Evolutionary conservation across 163 green algal species (phyloP), one percentile per base, ranked within the genome.

Genomic region (Smithsoniella earleae): DNA sequence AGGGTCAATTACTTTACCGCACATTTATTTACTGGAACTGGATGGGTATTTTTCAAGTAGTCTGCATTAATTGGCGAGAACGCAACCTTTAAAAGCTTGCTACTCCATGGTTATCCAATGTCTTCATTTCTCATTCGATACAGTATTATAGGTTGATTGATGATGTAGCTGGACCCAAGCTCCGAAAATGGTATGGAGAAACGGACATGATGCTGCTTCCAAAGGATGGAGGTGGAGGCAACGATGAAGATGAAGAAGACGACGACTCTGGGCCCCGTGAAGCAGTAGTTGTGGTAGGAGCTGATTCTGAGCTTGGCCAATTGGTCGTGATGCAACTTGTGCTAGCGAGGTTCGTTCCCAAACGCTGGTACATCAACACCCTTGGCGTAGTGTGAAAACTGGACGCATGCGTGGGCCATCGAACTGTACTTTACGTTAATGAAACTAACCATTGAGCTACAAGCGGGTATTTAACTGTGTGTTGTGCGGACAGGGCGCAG

Each of bases 111-210:
- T n/a, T n/a, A n/a, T n/a, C n/a, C n/a, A n/a, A n/a, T n/a, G n/a
- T n/a, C n/a, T n/a, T n/a, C n/a, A n/a, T n/a, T n/a, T n/a, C n/a
- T n/a, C n/a, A n/a, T n/a, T n/a, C n/a, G n/a, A n/a, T n/a, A n/a
- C n/a, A n/a, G n/a, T n/a, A n/a, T n/a, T n/a, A n/a, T n/a, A n/a
- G n/a, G n/a, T n/a, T 10, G 40, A 49, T 13, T 49, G 40, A 18
- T 38, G 25, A 16, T 69, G 58, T 33, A 69, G 58, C 58, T 5
- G 58, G 58, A 31, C 58, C 58, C 10, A 69, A 69, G 25, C 58
- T 69, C 3, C 20, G 58, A 30, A 69, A 69, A 31, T 69, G 58
- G 58, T 69, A 69, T 69, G 58, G 58, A 69, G 58, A 69, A 31
- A 69, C 58, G 0, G 58, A 69, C 25, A 69, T 45, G 58, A 33